These are phyloP conservation scores for Aechmea fasciata DNA, from an alignment of 176 grass and related monocot species.

Conservation along the genomic window DNA sequence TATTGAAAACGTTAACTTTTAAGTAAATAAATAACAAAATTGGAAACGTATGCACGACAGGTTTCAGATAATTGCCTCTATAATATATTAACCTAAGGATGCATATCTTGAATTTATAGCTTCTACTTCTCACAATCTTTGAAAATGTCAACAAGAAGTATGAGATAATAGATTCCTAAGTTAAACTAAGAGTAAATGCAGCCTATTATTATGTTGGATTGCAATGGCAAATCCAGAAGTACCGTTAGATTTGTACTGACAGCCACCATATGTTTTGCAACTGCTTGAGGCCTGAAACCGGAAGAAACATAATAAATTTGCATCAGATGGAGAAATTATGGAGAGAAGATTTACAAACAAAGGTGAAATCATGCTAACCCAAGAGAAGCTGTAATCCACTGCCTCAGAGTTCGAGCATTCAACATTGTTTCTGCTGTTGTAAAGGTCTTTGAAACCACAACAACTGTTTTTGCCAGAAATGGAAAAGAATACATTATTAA, in stretches of 20 bases:
- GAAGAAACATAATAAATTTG: constrained; percentile 16
- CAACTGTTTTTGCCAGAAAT: constrained; percentile 40
- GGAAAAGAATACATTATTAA: not conserved
- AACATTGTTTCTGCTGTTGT: constrained; percentile 99
- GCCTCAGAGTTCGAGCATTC: constrained; percentile 94
- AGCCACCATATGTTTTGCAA: constrained; percentile 98
- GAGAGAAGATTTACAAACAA: constrained; percentile 18
- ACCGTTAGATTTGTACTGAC: constrained; percentile 95
- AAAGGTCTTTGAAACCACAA: constrained; percentile 98
- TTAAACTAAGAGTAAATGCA: not conserved
- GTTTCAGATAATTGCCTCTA: no score
- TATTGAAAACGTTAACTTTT: no score
- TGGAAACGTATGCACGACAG: no score
- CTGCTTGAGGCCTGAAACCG: constrained; percentile 58
- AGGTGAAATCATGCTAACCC: constrained; percentile 43
- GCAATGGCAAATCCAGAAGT: constrained; percentile 4
- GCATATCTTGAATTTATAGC: no score
- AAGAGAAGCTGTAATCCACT: constrained; percentile 85
- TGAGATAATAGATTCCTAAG: not conserved
- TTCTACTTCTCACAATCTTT: no score
- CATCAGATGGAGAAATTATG: not conserved
- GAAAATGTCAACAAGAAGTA: not conserved
- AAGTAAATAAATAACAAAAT: no score
- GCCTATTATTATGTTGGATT: not conserved
- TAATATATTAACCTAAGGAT: no score